phyloP scores from a whole-genome alignment of 371 early-diverging fungal genomes.

The Sporodiniella umbellata region DNA sequence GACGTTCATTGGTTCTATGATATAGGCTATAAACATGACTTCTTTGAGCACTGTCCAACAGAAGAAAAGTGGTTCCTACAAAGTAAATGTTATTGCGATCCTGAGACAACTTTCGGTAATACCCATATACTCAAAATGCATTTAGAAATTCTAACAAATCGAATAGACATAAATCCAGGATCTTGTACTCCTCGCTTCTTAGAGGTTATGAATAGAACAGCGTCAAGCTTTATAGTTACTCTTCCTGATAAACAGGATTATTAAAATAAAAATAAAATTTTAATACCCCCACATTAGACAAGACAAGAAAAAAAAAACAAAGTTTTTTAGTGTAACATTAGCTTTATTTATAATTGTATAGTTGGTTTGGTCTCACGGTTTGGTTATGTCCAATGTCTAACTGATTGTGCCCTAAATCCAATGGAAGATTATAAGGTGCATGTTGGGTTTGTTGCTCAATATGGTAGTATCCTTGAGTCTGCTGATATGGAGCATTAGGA shows the following conservation, averaged over 20 bases:
- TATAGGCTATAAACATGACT: slow-evolving; percentile 75
- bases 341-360: no score
- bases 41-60: slow-evolving; percentile 68
- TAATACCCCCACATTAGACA: no score
- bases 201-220: slow-evolving; percentile 21
- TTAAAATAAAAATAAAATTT: no score
- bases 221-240: slow-evolving; percentile 25
- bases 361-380: no score
- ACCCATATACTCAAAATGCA: neutral
- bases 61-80: slow-evolving; percentile 35
- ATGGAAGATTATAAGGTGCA: no score
- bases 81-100: slow-evolving; percentile 59
- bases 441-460: neutral
- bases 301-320: no score
- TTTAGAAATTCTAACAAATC: neutral
- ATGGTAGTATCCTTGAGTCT: neutral
- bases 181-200: slow-evolving; percentile 26
- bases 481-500: neutral
- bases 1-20: slow-evolving; percentile 91
- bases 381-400: no score
- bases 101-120: slow-evolving; percentile 36
- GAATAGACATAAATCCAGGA: slow-evolving; percentile 16
- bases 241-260: slow-evolving; percentile 15
- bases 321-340: no score
- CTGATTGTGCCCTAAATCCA: neutral